A percentile compares a stretch with the other conserved stretches of the same genome.
Conservation (phyloP, 2,329 filamentous ascomycete genomes). For the Xylaria sp. region DNA sequence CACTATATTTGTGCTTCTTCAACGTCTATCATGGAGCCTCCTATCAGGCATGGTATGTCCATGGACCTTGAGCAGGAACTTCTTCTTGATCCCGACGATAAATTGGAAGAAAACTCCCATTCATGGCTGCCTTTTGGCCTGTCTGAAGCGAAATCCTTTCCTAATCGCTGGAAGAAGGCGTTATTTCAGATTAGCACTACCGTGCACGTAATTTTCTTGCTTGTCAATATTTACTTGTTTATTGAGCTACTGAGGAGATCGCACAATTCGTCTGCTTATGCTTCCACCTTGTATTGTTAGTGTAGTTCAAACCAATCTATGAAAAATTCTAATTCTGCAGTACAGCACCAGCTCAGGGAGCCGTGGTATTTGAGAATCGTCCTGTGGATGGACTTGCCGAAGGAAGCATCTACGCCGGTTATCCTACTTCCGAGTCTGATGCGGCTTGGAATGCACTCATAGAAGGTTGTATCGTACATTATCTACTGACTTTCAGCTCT, state of each 20-base stretch:
- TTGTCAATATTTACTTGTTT: background rate
- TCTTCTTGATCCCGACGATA: too few relatives aligned
- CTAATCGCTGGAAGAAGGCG: too few relatives aligned
- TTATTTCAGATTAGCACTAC: too few relatives aligned
- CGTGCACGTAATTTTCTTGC: background rate
- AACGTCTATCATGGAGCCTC: too few relatives aligned
- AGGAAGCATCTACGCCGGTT: constrained; percentile 15
- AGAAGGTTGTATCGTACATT: constrained; percentile 12
- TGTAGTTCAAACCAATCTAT: background rate
- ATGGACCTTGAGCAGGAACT: too few relatives aligned
- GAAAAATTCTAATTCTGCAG: background rate
- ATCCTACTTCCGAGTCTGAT: constrained; percentile 11
- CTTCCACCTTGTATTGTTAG: background rate
- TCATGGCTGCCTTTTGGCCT: too few relatives aligned
- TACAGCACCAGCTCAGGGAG: constrained; percentile 3
- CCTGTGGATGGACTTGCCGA: constrained; percentile 1
- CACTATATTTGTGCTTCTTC: too few relatives aligned
- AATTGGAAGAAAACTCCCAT: too few relatives aligned
- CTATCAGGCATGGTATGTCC: too few relatives aligned
- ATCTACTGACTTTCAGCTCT: too few relatives aligned
- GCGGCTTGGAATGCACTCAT: constrained; percentile 19
- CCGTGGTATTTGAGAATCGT: background rate
- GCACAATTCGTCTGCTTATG: background rate
- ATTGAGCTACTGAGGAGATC: background rate
- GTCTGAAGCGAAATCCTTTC: too few relatives aligned